A percentile compares a stretch with the other conserved stretches of the same genome.
Evolutionary conservation across 1,284 basidiomycete genomes (phyloP).

Genomic region (Malassezia caprae): DNA sequence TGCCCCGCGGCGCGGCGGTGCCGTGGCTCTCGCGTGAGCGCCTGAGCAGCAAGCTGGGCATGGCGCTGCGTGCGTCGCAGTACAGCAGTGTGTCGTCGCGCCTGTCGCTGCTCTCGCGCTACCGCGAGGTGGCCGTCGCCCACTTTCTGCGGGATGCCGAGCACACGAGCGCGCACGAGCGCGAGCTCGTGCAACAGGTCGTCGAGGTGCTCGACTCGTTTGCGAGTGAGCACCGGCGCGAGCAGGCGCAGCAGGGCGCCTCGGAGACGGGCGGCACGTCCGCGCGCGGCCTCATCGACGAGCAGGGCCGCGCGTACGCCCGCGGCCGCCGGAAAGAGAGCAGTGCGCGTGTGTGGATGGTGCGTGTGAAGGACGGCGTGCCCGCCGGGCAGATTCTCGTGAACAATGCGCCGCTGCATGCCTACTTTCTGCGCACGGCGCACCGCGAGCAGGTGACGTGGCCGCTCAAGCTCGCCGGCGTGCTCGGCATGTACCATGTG

Average conservation of each 20-base stretch:
- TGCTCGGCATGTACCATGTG: slow-evolving; percentile 83
- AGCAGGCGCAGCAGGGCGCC: not conserved
- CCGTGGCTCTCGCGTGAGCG: slow-evolving; percentile 60
- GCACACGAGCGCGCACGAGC: slow-evolving; percentile 5
- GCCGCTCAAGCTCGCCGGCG: slow-evolving; percentile 71
- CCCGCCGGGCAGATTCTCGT: slow-evolving; percentile 58
- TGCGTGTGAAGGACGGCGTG: slow-evolving; percentile 56
- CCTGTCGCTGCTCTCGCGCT: slow-evolving; percentile 64
- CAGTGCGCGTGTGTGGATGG: slow-evolving; percentile 69
- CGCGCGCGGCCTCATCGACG: slow-evolving; percentile 21
- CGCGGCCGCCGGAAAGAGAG: slow-evolving; percentile 39
- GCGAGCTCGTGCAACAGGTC: slow-evolving; percentile 20
- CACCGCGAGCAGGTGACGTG: slow-evolving; percentile 73
- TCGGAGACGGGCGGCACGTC: not conserved
- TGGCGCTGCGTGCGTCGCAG: slow-evolving; percentile 61
- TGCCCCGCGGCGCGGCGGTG: slow-evolving; percentile 28
- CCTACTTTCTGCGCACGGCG: slow-evolving; percentile 66
- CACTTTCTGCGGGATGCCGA: slow-evolving; percentile 13
- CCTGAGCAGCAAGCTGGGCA: slow-evolving; percentile 57
- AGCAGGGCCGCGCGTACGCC: slow-evolving; percentile 26
- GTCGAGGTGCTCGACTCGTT: slow-evolving; percentile 26
- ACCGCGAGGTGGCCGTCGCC: slow-evolving; percentile 52
- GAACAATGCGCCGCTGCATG: slow-evolving; percentile 67
- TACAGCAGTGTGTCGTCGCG: slow-evolving; percentile 61
- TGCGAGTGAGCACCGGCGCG: slow-evolving; percentile 25